Conservation (phyloP, 1,139 yeast genomes). For the Geotrichum klebahnii region DNA sequence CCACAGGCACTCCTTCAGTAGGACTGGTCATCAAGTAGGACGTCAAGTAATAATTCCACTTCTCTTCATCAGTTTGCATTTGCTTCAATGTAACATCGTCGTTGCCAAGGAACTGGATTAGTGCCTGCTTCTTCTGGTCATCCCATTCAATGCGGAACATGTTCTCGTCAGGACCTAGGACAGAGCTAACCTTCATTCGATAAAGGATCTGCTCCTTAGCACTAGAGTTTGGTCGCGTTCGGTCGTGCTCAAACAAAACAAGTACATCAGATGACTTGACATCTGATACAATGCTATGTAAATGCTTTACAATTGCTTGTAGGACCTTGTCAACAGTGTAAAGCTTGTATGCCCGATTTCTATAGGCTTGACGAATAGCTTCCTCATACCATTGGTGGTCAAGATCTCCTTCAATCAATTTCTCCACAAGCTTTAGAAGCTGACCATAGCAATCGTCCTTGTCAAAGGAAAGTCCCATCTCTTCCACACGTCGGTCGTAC, state of each 20-base stretch:
- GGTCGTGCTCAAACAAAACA: constrained; percentile 75
- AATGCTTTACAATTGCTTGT: constrained; percentile 84
- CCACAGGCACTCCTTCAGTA: constrained; percentile 93
- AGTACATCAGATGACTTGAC: constrained; percentile 77
- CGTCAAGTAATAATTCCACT: constrained; percentile 89
- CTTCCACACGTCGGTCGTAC: constrained; percentile 74
- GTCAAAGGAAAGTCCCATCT: constrained; percentile 67
- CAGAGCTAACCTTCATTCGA: constrained; percentile 79
- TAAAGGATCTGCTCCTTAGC: constrained; percentile 86
- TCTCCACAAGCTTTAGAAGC: constrained; percentile 65
- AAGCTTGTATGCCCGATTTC: constrained; percentile 86
- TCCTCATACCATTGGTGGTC: constrained; percentile 97
- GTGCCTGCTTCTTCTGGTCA: constrained; percentile 51
- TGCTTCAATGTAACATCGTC: constrained; percentile 81
- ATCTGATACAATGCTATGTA: constrained; percentile 76
- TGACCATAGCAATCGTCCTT: constrained; percentile 76
- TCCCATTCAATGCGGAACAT: constrained; percentile 83
- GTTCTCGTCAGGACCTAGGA: constrained; percentile 80
- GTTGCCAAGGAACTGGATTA: constrained; percentile 77
- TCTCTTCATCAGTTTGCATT: constrained; percentile 72
- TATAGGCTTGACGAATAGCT: constrained; percentile 87
- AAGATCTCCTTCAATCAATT: constrained; percentile 80
- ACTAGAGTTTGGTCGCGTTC: constrained; percentile 51
- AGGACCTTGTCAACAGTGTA: constrained; percentile 92
- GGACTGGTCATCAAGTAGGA: constrained; percentile 93